Evolutionary conservation across 805 yeast species (phyloP).

Genomic region (Babjeviella inositovora): DNA sequence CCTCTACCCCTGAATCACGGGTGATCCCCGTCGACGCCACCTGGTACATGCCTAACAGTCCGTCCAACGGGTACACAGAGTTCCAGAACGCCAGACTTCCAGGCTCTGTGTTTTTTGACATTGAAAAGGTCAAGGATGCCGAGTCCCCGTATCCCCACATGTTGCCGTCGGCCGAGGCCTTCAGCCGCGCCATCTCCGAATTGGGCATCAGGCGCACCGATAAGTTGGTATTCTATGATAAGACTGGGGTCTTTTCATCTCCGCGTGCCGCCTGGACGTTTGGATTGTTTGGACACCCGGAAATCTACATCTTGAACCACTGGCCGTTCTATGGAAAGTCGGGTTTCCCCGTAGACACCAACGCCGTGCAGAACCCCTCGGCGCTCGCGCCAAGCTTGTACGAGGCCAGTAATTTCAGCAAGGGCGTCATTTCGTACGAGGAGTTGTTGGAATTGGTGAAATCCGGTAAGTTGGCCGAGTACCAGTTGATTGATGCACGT

Average conservation of each 20-base stretch:
- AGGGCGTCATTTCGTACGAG: slow-evolving; percentile 39
- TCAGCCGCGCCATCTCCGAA: slow-evolving; percentile 31
- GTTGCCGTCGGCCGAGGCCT: slow-evolving; percentile 53
- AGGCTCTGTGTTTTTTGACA: slow-evolving; percentile 59
- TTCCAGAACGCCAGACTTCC: slow-evolving; percentile 43
- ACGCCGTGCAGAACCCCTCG: slow-evolving; percentile 8
- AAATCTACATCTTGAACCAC: slow-evolving; percentile 57
- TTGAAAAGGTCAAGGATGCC: slow-evolving; percentile 50
- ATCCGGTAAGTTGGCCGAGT: slow-evolving; percentile 24
- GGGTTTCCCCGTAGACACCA: slow-evolving; percentile 28
- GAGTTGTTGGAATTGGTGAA: slow-evolving; percentile 45
- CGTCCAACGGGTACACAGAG: slow-evolving; percentile 43
- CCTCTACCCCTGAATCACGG: too few species aligned
- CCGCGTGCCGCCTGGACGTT: slow-evolving; percentile 93
- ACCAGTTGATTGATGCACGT: slow-evolving; percentile 69
- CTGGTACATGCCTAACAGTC: slow-evolving; percentile 79
- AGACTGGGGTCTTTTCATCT: slow-evolving; percentile 68
- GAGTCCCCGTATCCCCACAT: slow-evolving; percentile 72
- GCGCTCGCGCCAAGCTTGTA: slow-evolving; percentile 7
- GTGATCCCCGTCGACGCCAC: slow-evolving; percentile 68
- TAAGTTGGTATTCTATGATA: slow-evolving; percentile 68
- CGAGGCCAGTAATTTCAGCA: slow-evolving; percentile 6
- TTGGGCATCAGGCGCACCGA: slow-evolving; percentile 43
- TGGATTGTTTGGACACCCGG: slow-evolving; percentile 59
- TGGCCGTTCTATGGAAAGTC: slow-evolving; percentile 31